These are phyloP conservation scores for Neovahlkampfia damariscottae DNA, from an alignment of 78 protist genomes.

Conservation along the genomic window DNA sequence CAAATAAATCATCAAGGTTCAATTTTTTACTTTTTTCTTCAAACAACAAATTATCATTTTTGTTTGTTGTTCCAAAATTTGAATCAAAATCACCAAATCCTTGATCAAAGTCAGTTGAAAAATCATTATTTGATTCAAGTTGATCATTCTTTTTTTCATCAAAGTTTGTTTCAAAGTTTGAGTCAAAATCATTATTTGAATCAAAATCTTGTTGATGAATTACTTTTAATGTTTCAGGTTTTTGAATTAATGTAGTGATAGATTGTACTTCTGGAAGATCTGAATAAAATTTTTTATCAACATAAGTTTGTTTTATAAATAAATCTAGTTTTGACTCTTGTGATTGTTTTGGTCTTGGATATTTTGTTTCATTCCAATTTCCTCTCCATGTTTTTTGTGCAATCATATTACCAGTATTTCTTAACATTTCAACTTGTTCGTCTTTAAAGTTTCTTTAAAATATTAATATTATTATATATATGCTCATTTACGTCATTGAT, in stretches of 20 bases:
- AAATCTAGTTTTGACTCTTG: background rate
- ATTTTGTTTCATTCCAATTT: background rate
- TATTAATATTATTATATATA: no score
- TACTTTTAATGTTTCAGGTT: background rate
- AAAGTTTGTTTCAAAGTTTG: background rate
- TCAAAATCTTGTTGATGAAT: background rate
- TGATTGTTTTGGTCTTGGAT: background rate
- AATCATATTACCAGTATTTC: background rate
- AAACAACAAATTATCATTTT: background rate
- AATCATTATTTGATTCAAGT: background rate
- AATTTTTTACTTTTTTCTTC: background rate
- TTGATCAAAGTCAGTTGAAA: background rate
- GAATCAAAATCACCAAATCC: background rate
- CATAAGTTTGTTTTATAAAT: background rate
- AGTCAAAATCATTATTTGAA: background rate
- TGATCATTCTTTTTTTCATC: background rate
- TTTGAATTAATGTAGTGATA: background rate
- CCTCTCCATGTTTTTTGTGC: background rate
- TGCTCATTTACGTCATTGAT: no score
- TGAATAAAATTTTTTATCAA: background rate
- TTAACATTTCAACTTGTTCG: background rate
- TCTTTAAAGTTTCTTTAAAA: background rate
- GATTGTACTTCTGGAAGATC: background rate
- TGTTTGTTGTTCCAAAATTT: background rate
- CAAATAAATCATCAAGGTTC: background rate